A percentile compares a stretch with the other conserved stretches of the same genome.
Conservation (phyloP, 2,329 filamentous ascomycete species). For the Nothophoma quercina region DNA sequence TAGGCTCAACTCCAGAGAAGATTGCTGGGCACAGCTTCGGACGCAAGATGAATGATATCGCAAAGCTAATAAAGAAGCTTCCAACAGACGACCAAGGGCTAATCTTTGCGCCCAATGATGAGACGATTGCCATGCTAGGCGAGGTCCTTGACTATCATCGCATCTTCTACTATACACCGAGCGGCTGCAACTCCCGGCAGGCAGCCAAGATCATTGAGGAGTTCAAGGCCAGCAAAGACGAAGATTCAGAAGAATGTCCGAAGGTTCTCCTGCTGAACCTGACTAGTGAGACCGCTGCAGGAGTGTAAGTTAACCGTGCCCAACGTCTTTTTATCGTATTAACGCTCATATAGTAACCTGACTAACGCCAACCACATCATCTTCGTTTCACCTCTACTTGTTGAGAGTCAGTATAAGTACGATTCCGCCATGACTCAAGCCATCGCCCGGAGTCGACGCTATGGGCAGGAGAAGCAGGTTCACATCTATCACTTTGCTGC, state of each 20-base stretch:
- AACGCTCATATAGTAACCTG: slow-evolving; percentile 59
- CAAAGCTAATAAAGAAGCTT: slow-evolving; percentile 48
- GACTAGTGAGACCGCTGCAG: slow-evolving; percentile 65
- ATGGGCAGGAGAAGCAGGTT: slow-evolving; percentile 65
- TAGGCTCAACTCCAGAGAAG: slow-evolving; percentile 25
- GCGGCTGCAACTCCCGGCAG: slow-evolving; percentile 13
- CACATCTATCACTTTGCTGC: slow-evolving; percentile 78
- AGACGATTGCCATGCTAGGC: slow-evolving; percentile 26
- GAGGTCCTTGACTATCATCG: slow-evolving; percentile 23
- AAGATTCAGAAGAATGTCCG: slow-evolving; percentile 31
- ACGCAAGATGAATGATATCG: slow-evolving; percentile 35
- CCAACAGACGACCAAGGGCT: slow-evolving; percentile 47
- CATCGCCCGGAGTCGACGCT: slow-evolving; percentile 66
- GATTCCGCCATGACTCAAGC: slow-evolving; percentile 68
- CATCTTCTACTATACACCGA: slow-evolving; percentile 26
- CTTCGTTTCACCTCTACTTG: slow-evolving; percentile 65
- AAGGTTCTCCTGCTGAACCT: slow-evolving; percentile 67
- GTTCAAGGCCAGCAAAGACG: slow-evolving; percentile 33
- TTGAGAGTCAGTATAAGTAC: slow-evolving; percentile 61
- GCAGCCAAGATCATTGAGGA: slow-evolving; percentile 34
- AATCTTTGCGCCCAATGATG: slow-evolving; percentile 36
- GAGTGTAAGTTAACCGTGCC: slow-evolving; percentile 56
- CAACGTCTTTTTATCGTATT: not conserved
- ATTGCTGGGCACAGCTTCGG: slow-evolving; percentile 38
- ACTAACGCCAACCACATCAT: slow-evolving; percentile 70